Evolutionary conservation across 371 early-diverging fungal genomes (phyloP).

Genomic region (Rhizopus arrhizus): DNA sequence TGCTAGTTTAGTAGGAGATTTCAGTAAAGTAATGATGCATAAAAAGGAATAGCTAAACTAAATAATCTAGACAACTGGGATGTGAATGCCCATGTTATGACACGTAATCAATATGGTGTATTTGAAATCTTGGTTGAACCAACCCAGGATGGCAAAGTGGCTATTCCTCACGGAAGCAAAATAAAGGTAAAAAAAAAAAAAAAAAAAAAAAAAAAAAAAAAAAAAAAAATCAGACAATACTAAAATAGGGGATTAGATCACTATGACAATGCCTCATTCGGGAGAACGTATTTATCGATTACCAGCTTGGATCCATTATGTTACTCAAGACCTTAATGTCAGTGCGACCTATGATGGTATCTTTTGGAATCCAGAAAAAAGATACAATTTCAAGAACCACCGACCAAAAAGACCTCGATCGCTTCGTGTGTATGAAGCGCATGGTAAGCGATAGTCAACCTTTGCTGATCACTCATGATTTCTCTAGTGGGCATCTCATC

Average conservation of each 20-base stretch:
- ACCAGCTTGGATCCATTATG: constrained; percentile 84
- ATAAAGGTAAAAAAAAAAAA: constrained; percentile 66
- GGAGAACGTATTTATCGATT: constrained; percentile 85
- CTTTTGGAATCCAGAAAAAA: constrained; percentile 87
- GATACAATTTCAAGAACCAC: constrained; percentile 76
- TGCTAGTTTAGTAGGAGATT: constrained; percentile 88
- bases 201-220: background rate
- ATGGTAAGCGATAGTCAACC: constrained; percentile 44
- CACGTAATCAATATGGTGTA: constrained; percentile 73
- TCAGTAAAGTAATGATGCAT: constrained; percentile 62
- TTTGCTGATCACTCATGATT: background rate
- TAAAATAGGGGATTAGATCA: constrained; percentile 49
- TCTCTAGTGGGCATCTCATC: constrained; percentile 84
- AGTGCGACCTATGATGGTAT: constrained; percentile 83
- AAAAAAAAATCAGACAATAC: background rate
- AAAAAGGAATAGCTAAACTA: background rate
- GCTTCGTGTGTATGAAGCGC: constrained; percentile 89
- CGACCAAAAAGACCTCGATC: constrained; percentile 64
- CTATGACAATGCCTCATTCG: constrained; percentile 61
- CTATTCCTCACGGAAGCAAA: constrained; percentile 83
- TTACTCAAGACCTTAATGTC: constrained; percentile 78
- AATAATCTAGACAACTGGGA: constrained; percentile 75
- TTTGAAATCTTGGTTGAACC: constrained; percentile 74
- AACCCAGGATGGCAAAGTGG: constrained; percentile 52
- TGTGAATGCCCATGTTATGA: constrained; percentile 72